Evolutionary conservation across 1,284 basidiomycete species (phyloP), one percentile per base, ranked within the genome.

Genomic region (Ceratobasidium sp.): DNA sequence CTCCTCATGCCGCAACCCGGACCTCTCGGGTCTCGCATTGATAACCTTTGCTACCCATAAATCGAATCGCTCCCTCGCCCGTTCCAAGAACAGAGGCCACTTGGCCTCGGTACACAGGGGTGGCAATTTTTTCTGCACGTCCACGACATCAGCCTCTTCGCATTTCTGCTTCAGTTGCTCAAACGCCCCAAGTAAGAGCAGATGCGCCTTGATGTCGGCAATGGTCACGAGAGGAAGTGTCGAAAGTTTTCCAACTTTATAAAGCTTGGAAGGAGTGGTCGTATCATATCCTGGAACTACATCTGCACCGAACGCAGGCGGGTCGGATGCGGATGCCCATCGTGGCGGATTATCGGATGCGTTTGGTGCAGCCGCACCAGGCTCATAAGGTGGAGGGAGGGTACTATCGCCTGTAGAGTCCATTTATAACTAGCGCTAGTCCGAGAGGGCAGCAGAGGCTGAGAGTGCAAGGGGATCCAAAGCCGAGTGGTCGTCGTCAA

Each of bases 31-130:
- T 5, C 32, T 39, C 3, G 21, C 64, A 16, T 58, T 26, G 1
- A 74, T 21, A 16, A 69, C 59, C 16, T 62, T 52, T 14, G 43
- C 43, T 0, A 60, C 61, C 76, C 76, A 77, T 16, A n/a, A 23
- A 14, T 64, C 64, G 43, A 77, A 76, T 26, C 76, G 65, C 36
- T 76, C 45, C n/a, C 75, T 73, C 2, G 76, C 72, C 5, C 76
- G 55, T 53, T 71, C 73, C 21, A 77, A 55, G 28, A 74, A 77
- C 16, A 75, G 59, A 3, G 74, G 62, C 76, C 76, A 77, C n/a
- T 48, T 45, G 12, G 57, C 71, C 28, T 76, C 76, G 6, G 71
- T 48, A 4, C n/a, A 30, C 18, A 58, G n/a, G 6, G 55, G 36
- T 9, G 55, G 55, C 14, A 58, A 9, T 28, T 74, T 65, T n/a